Conservation (phyloP, 1,284 basidiomycete genomes). For the Apiotrichum akiyoshidainum region DNA sequence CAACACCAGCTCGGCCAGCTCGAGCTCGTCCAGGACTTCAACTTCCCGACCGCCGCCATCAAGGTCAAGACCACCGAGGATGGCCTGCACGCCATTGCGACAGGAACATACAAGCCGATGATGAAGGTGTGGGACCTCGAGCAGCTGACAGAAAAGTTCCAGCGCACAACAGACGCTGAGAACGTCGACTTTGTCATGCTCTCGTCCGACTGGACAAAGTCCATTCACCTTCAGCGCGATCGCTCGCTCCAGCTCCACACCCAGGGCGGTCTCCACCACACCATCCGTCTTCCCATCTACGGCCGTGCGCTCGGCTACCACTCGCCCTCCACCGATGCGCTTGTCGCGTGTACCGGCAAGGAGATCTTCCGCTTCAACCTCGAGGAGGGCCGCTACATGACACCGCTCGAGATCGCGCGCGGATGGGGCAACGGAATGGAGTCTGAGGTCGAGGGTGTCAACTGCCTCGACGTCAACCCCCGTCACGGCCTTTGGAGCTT, state of each 20-base stretch:
- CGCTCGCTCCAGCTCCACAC: slow-evolving; percentile 93
- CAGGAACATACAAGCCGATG: slow-evolving; percentile 97
- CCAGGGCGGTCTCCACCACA: slow-evolving; percentile 88
- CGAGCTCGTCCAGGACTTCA: slow-evolving; percentile 90
- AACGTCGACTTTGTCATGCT: slow-evolving; percentile 96
- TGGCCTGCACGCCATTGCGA: slow-evolving; percentile 87
- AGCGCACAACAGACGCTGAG: slow-evolving; percentile 92
- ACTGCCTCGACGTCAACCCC: slow-evolving; percentile 88
- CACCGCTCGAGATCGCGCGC: slow-evolving; percentile 61
- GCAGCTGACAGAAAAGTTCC: slow-evolving; percentile 90
- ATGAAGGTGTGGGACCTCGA: slow-evolving; percentile 94
- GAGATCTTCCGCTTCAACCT: slow-evolving; percentile 94
- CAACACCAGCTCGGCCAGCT: slow-evolving; percentile 54
- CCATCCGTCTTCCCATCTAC: slow-evolving; percentile 88
- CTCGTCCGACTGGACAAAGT: slow-evolving; percentile 98
- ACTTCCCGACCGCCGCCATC: slow-evolving; percentile 95
- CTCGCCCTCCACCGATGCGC: slow-evolving; percentile 74
- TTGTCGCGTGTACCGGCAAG: slow-evolving; percentile 71
- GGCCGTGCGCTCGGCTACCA: slow-evolving; percentile 90
- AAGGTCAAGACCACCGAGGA: slow-evolving; percentile 85
- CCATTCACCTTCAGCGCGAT: slow-evolving; percentile 93
- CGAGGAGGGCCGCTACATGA: slow-evolving; percentile 90
- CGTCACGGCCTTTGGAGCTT: slow-evolving; percentile 88
- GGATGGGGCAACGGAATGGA: slow-evolving; percentile 56
- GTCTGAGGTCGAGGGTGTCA: slow-evolving; percentile 69